Base-by-base conservation (phyloP, 2,329 filamentous ascomycete genomes). In the Hypoxylon sp. region DNA sequence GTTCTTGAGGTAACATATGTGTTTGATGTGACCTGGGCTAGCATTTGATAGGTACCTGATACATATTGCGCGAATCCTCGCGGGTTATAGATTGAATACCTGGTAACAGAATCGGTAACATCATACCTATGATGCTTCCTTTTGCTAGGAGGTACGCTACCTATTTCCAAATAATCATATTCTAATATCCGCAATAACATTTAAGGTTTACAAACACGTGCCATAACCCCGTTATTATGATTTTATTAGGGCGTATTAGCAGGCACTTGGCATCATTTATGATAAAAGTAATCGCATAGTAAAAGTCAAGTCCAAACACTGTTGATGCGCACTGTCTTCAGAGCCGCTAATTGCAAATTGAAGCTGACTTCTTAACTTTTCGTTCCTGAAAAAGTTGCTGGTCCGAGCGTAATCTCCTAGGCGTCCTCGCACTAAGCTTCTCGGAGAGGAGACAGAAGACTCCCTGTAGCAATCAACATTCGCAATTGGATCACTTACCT, bases 381-480 rank as follows among this genome's bases (percentile, higher is more conserved):
- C 41, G 55, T 64, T 56, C 63, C 53, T 48, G 48, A 60, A 64
- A 41, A 51, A 50, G 17, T 28, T 30, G 43, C 46, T 66, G 60
- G 64, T 39, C 60, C 53, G 50, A 60, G 60, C 60, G 50, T 49
- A 48, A 37, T 52, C 17, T 56, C 13, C 32, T 6, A 34, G 1
- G 10, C 15, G 13, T n/a, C n/a, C 13, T 34, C 56, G 37, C 19
- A 19, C 37, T 17, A 34, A 34, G 11, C 8, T n/a, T 3, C 34
- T 41, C 8, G 6, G 37, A 41, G 37, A 34, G 32, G 56, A 47
- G 58, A 30, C 53, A 37, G 7, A 20, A 64, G 37, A 22, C n/a
- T n/a, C 64, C 64, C 37, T 56, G 55, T 44, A 22, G 19, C 19
- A 24, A 41, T 11, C 11, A 5, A 30, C 19, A 15, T 11, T 57